These are phyloP conservation scores for Acanthochlamys bracteata DNA, from an alignment of 106 monocot species.

Conservation along the genomic window DNA sequence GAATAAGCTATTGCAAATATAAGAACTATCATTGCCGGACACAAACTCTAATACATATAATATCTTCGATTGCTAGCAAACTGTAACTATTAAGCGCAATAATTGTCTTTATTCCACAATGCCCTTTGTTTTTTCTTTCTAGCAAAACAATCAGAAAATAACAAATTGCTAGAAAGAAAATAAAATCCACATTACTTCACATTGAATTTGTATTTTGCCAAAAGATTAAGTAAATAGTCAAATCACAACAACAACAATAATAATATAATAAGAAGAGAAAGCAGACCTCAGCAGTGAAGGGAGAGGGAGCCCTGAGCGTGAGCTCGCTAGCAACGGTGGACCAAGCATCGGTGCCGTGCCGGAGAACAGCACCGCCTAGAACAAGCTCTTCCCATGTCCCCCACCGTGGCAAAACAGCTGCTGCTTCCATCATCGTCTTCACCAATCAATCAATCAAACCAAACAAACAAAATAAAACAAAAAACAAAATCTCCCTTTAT, in stretches of 20 bases:
- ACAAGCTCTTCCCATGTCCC: constrained; percentile 27
- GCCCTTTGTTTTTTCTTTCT: no score
- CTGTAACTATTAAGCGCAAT: no score
- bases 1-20: no score
- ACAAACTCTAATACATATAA: no score
- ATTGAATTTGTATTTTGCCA: not conserved
- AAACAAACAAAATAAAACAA: no score
- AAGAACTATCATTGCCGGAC: no score
- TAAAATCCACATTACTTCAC: not conserved
- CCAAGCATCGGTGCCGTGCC: constrained; percentile 23
- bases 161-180: not conserved
- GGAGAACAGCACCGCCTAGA: constrained; percentile 24
- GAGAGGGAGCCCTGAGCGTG: constrained; percentile 2
- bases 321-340: constrained; percentile 14
- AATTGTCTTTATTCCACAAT: no score
- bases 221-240: not conserved
- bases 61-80: no score
- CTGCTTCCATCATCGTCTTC: not conserved
- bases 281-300: constrained; percentile 10
- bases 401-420: constrained; percentile 1
- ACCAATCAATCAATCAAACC: not conserved
- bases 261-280: not conserved
- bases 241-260: not conserved
- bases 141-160: no score
- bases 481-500: not conserved